These are phyloP conservation scores for Rubus parviflorus DNA, from an alignment of 306 rosid species.

Conservation along the genomic window DNA sequence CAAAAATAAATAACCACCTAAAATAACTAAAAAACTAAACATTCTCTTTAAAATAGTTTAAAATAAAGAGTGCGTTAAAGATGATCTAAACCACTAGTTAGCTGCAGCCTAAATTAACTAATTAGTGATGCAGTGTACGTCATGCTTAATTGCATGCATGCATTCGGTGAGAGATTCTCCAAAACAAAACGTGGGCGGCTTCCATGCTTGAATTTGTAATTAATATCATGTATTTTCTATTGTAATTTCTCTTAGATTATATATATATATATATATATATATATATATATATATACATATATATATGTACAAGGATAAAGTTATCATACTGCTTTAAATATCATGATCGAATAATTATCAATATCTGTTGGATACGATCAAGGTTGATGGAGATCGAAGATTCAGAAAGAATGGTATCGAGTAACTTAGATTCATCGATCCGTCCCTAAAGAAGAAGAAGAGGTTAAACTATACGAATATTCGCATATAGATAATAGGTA, in stretches of 20 bases:
- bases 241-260: background rate
- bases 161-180: background rate
- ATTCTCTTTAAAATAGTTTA: no score
- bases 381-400: background rate
- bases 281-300: no score
- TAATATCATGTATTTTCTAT: background rate
- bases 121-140: background rate
- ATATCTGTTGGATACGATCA: background rate
- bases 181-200: slow-evolving; percentile 12
- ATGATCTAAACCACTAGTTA: background rate
- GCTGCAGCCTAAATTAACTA: background rate
- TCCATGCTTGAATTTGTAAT: background rate
- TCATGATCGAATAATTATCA: background rate
- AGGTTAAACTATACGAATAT: background rate
- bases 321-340: background rate
- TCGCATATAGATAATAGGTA: background rate
- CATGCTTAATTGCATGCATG: background rate
- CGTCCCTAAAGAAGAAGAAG: background rate
- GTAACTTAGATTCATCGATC: background rate
- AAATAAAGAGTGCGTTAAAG: no score
- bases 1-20: no score
- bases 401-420: background rate
- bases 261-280: no score
- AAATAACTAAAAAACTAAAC: no score
- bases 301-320: background rate